Base-by-base conservation (phyloP, 345 rosid genomes). In the Populus simonii region DNA sequence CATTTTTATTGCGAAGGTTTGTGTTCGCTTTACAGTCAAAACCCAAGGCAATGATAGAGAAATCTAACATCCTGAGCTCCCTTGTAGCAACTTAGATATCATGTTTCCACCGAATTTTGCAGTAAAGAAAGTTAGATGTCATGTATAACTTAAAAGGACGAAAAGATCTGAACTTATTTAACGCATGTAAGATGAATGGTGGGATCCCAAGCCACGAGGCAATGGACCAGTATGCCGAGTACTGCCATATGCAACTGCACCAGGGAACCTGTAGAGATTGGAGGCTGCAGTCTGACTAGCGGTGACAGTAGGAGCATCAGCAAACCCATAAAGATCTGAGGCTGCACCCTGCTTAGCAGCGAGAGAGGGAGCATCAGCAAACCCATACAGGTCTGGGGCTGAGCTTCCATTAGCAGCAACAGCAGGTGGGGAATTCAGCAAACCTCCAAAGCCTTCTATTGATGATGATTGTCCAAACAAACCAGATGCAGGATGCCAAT, bases 391-490 rank as follows among this genome's bases (percentile, higher is more conserved):
- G 75, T 85, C 87, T 13, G 84, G 66, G 18, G 78, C 70, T 35
- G 82, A 12, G 66, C 69, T 82, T 75, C 74, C 36, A 68, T 73
- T 82, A 78, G 74, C 72, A 23, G 78, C 73, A 76, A 13, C 76
- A 25, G 68, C 38, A 35, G 83, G 75, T 6, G 74, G 62, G 5
- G 80, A 81, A 76, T 82, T 80, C 17, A 73, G 80, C 74, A 85
- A 77, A 86, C 87, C 89, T 8, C 72, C 79, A 83, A 86, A 88
- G 29, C 89, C 81, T 73, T 89, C 91, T 62, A 75, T 36, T 38
- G 88, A 84, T 71, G 82, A 65, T 71, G 91, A 82, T 47, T 79
- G 57, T 25, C 38, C 49, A 41, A 31, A 59, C 73, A 79, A 73
- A 25, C 77, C 73, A 10, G 77, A 67, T 6, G 61, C 78, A 68